Percentiles rank a stretch among this genome's conserved stretches.
Conservation (phyloP, 179 eudicot species). For the Beta macrorhiza region DNA sequence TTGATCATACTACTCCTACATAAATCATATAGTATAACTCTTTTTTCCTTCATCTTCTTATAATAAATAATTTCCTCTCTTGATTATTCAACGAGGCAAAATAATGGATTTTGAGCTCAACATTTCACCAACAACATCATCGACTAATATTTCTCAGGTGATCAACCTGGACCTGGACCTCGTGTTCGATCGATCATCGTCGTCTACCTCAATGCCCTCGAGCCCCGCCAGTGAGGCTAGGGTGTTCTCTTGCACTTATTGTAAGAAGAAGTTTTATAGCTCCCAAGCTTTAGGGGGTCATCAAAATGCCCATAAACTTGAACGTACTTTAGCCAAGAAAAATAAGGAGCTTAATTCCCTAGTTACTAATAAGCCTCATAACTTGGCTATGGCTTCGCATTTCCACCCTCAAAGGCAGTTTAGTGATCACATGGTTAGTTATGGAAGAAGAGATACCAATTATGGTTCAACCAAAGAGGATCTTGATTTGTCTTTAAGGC, state of each 20-base stretch:
- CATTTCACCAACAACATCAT: constrained; percentile 23
- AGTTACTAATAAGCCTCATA: neutral
- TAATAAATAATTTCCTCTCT: no score
- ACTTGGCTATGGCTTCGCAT: constrained; percentile 1
- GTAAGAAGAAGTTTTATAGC: constrained; percentile 35
- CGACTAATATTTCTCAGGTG: constrained; percentile 9
- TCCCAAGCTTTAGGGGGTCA: constrained; percentile 45
- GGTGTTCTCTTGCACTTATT: constrained; percentile 40
- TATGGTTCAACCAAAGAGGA: constrained; percentile 19
- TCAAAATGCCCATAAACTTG: constrained; percentile 43
- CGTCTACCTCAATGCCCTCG: constrained; percentile 18
- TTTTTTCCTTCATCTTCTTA: neutral
- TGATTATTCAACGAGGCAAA: no score
- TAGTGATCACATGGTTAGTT: neutral
- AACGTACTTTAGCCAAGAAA: constrained; percentile 34
- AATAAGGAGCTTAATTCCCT: constrained; percentile 3
- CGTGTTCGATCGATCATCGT: constrained; percentile 27
- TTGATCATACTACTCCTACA: neutral
- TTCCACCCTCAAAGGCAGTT: neutral
- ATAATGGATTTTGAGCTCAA: constrained; percentile 28
- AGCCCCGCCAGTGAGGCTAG: constrained; percentile 11
- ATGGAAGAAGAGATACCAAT: constrained; percentile 1
- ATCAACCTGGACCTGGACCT: constrained; percentile 24
- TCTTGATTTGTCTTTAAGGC: constrained; percentile 32
- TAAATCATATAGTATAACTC: neutral